Conservation (phyloP, 345 rosid genomes). For the Brassica carinata region DNA sequence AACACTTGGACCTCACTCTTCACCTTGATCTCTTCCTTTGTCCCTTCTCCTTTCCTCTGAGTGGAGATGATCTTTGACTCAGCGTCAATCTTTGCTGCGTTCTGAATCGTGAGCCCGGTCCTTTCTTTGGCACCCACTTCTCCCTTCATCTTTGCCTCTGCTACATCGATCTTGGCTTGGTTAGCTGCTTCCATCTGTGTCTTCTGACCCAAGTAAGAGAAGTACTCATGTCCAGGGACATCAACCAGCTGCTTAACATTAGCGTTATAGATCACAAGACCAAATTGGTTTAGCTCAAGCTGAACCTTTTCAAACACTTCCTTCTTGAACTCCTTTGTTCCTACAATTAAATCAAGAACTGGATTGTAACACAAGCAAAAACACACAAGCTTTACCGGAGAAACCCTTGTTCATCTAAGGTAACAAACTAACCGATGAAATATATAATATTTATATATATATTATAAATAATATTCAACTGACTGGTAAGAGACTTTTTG, state of each 20-base stretch:
- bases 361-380: too few relatives aligned
- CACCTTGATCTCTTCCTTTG: constrained; percentile 72
- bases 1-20: constrained; percentile 59
- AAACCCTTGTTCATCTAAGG: too few relatives aligned
- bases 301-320: constrained; percentile 81
- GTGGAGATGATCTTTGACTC: constrained; percentile 68
- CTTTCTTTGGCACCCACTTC: constrained; percentile 67
- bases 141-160: constrained; percentile 83
- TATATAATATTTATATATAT: too few relatives aligned
- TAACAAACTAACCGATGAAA: too few relatives aligned
- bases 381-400: too few relatives aligned
- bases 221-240: constrained; percentile 79
- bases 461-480: too few relatives aligned
- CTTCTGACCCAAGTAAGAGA: constrained; percentile 82
- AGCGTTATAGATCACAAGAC: constrained; percentile 69
- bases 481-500: too few relatives aligned
- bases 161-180: constrained; percentile 71
- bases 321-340: constrained; percentile 66
- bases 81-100: constrained; percentile 74
- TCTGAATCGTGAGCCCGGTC: constrained; percentile 65
- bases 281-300: constrained; percentile 74
- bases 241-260: constrained; percentile 85
- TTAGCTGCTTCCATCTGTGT: constrained; percentile 91
- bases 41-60: constrained; percentile 62
- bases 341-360: constrained; percentile 7